A percentile compares a stretch with the other conserved stretches of the same genome.
These are phyloP conservation scores for Pseudisothecium myosuroides DNA, from an alignment of 225 moss, liverwort and hornwort genomes.

Conservation along the genomic window DNA sequence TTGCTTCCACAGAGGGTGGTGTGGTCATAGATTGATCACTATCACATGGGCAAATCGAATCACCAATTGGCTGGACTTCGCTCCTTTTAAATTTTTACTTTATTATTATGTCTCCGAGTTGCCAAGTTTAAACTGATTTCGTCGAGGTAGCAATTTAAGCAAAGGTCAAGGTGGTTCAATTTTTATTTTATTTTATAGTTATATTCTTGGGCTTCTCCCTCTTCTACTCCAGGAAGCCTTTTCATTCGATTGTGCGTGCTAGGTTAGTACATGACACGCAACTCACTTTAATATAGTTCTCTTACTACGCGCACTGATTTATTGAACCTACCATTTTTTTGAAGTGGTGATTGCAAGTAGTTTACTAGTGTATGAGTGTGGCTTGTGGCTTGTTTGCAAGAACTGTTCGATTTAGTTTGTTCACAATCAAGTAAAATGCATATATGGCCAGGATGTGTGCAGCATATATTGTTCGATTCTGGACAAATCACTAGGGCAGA, in stretches of 20 bases:
- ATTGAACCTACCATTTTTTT: not conserved
- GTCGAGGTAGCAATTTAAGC: not conserved
- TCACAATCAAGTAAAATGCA: not conserved
- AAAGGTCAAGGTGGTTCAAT: not conserved
- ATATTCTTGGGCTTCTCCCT: constrained; percentile 4
- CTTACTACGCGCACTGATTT: not conserved
- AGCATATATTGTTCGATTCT: not conserved
- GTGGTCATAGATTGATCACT: not conserved
- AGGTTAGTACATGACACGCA: not conserved
- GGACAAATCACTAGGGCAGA: not conserved
- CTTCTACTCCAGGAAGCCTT: not conserved
- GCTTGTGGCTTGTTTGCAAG: not conserved
- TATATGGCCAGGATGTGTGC: not conserved
- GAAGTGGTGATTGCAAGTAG: not conserved
- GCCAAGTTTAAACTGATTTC: not conserved
- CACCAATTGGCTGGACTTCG: not conserved
- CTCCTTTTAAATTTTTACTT: not conserved
- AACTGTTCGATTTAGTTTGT: not conserved
- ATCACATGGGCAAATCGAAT: not conserved
- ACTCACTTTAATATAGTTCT: not conserved
- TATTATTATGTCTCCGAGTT: not conserved
- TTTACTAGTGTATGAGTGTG: not conserved
- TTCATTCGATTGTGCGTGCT: not conserved
- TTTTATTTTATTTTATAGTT: not conserved
- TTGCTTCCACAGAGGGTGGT: not conserved